A percentile compares a stretch with the other conserved stretches of the same genome.
Evolutionary conservation across 2,329 filamentous ascomycete genomes (phyloP).

Genomic region (Nigrospora osmanthi): DNA sequence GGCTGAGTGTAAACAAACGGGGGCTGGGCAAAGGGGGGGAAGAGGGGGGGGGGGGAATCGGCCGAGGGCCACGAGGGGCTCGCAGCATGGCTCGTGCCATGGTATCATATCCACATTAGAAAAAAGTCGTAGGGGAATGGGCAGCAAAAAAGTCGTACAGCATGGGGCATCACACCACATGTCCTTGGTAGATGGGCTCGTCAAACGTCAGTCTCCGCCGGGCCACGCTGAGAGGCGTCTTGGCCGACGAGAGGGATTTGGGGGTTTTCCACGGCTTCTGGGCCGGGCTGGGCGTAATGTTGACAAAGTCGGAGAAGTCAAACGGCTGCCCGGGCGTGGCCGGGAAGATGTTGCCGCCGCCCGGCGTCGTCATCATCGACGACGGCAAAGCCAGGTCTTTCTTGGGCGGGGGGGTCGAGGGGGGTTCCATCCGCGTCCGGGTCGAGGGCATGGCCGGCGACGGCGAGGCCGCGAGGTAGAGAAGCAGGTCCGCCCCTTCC

Average conservation of each 20-base stretch:
- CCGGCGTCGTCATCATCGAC: conserved; percentile 84
- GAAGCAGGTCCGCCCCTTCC: conserved; percentile 72
- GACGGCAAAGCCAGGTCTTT: conserved; percentile 65
- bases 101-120: conserved; percentile 6
- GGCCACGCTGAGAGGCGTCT: conserved; percentile 58
- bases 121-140: background rate
- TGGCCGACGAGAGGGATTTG: conserved; percentile 38
- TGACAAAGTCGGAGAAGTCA: conserved; percentile 95
- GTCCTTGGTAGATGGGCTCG: conserved; percentile 38
- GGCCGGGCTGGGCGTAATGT: conserved; percentile 91
- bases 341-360: conserved; percentile 60
- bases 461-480: conserved; percentile 86
- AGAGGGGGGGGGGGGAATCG: too few relatives aligned
- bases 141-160: background rate
- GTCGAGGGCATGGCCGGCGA: conserved; percentile 62
- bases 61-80: too few relatives aligned
- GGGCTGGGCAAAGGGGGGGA: too few relatives aligned
- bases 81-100: conserved; percentile 2
- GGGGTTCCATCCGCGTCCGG: conserved; percentile 55
- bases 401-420: conserved; percentile 69
- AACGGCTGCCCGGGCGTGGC: conserved; percentile 77
- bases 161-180: background rate
- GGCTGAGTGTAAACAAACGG: too few relatives aligned
- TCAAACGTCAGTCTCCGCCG: conserved; percentile 78
- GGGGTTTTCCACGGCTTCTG: conserved; percentile 87